Conservation (phyloP, 2,329 filamentous ascomycete genomes). For the Amesomyces nigricolor region DNA sequence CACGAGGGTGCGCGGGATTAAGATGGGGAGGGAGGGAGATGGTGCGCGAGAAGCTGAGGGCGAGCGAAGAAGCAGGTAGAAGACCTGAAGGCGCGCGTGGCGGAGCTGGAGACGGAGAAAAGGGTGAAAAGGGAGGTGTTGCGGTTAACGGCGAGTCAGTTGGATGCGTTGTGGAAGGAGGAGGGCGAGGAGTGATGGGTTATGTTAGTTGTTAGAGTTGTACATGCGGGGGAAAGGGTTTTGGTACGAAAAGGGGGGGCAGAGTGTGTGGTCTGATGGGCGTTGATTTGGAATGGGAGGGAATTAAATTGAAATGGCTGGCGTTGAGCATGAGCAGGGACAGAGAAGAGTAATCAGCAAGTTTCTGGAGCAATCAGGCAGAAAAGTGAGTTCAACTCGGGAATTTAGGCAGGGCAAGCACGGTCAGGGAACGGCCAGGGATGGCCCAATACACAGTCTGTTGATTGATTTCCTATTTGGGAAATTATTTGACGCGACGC, state of each 20-base stretch:
- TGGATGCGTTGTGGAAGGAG: conserved; percentile 13
- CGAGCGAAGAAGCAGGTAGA: conserved; percentile 50
- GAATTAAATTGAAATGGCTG: no score
- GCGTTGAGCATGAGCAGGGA: no score
- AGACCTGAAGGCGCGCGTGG: conserved; percentile 19
- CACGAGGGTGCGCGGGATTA: conserved; percentile 13
- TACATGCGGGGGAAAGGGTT: no score
- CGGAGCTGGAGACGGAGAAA: conserved; percentile 18
- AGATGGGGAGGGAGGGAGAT: conserved; percentile 18
- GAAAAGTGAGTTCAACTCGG: no score
- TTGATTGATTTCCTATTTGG: no score
- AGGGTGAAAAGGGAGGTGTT: conserved; percentile 14
- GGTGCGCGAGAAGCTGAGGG: conserved; percentile 51
- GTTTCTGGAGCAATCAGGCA: no score
- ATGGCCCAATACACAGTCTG: neutral
- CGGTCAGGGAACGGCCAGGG: neutral
- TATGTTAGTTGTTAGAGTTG: neutral
- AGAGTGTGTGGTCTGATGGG: no score
- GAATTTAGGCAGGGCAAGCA: no score
- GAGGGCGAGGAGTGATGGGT: neutral
- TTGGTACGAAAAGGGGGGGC: no score
- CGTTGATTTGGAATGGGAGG: no score
- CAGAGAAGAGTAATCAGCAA: no score
- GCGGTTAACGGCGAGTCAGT: conserved; percentile 2
- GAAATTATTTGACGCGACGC: no score